These are phyloP conservation scores for Dalbergia cochinchinensis DNA, from an alignment of 306 rosid species.

Conservation along the genomic window DNA sequence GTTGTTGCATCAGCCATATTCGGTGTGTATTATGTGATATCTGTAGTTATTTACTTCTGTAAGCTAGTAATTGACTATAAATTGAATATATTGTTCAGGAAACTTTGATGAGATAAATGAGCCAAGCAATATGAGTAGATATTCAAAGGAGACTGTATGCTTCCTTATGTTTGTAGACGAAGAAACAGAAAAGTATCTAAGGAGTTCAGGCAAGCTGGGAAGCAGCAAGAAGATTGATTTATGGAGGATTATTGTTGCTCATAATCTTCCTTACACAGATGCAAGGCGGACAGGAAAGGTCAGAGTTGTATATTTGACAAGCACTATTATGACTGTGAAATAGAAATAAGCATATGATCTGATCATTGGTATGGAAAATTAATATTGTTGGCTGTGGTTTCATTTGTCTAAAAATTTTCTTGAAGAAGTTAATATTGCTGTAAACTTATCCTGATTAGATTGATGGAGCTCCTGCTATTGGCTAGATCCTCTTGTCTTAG, in stretches of 20 bases:
- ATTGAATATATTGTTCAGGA: constrained; percentile 58
- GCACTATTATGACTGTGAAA: constrained; percentile 26
- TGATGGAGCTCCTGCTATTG: constrained; percentile 27
- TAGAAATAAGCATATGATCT: constrained; percentile 36
- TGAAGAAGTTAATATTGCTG: constrained; percentile 13
- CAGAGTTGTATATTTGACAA: constrained; percentile 43
- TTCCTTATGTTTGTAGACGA: constrained; percentile 91
- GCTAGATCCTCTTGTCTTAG: constrained; percentile 18
- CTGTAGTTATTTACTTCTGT: constrained; percentile 22
- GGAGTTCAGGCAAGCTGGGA: constrained; percentile 61
- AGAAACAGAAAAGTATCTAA: constrained; percentile 73
- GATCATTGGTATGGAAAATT: constrained; percentile 13
- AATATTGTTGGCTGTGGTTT: constrained; percentile 17
- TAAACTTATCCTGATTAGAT: constrained; percentile 16
- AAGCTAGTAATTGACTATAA: constrained; percentile 43
- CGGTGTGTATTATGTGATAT: constrained; percentile 58
- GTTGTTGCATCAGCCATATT: constrained; percentile 97
- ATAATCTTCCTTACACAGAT: constrained; percentile 79
- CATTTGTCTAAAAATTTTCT: not conserved
- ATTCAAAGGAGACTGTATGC: constrained; percentile 80
- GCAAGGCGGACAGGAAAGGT: constrained; percentile 94
- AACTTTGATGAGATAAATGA: constrained; percentile 90
- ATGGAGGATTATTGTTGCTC: constrained; percentile 83
- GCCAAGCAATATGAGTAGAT: constrained; percentile 70
- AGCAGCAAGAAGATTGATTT: constrained; percentile 73